Percentiles rank a stretch among this genome's conserved stretches.
phyloP scores from a whole-genome alignment of 441 rosid genomes.

The Daphne laureola region DNA sequence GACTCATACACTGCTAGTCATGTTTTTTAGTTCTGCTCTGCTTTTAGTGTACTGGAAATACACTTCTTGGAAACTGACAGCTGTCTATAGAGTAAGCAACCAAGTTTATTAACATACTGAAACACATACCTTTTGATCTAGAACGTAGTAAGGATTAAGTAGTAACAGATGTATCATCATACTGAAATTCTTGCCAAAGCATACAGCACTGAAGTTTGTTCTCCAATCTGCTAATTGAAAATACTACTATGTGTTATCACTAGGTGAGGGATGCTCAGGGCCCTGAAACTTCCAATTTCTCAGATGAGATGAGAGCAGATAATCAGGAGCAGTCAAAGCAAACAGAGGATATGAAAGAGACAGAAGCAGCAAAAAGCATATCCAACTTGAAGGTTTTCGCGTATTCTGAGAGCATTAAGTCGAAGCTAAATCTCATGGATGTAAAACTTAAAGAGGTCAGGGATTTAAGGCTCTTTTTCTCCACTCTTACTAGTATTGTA shows the following conservation, averaged over 20 bases:
- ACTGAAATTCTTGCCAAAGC: too few relatives aligned
- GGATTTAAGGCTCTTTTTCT: background rate
- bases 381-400: background rate
- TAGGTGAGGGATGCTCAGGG: constrained; percentile 7
- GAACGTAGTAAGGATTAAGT: too few relatives aligned
- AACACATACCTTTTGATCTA: too few relatives aligned
- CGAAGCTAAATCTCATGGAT: constrained; percentile 24
- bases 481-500: background rate
- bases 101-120: too few relatives aligned
- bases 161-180: too few relatives aligned
- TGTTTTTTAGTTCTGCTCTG: too few relatives aligned
- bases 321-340: constrained; percentile 9
- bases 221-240: too few relatives aligned
- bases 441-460: constrained; percentile 30
- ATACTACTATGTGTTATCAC: too few relatives aligned
- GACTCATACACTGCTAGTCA: background rate
- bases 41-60: too few relatives aligned
- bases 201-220: too few relatives aligned
- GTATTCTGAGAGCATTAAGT: constrained; percentile 13
- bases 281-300: constrained; percentile 12
- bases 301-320: constrained; percentile 11
- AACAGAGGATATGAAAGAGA: constrained; percentile 11
- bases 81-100: too few relatives aligned
- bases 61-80: too few relatives aligned
- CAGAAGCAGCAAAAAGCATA: constrained; percentile 4